These are phyloP conservation scores for Pichiaceae sp. DNA, from an alignment of 1,139 yeast species.

Conservation along the genomic window DNA sequence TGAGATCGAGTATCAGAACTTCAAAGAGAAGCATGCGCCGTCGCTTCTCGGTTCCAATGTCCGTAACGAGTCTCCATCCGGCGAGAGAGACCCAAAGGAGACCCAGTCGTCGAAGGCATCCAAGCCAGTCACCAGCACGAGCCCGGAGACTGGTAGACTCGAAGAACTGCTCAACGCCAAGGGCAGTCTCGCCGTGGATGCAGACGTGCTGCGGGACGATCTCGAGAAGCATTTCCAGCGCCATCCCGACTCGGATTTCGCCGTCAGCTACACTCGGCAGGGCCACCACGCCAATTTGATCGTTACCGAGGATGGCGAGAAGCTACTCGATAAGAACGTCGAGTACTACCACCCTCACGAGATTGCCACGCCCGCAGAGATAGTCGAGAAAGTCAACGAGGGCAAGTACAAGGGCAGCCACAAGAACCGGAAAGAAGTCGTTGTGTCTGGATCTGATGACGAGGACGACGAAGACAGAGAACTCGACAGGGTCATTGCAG, in stretches of 20 bases:
- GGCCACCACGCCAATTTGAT: background rate
- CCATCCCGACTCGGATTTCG: background rate
- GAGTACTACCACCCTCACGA: constrained; percentile 13
- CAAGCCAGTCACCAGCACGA: background rate
- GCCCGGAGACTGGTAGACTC: constrained; percentile 32
- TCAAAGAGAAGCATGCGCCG: constrained; percentile 42
- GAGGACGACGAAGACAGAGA: constrained; percentile 12
- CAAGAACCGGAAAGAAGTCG: constrained; percentile 2
- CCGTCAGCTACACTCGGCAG: background rate
- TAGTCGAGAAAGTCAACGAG: constrained; percentile 17
- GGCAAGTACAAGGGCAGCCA: constrained; percentile 12
- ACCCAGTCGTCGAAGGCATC: constrained; percentile 9
- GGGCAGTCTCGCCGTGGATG: constrained; percentile 45
- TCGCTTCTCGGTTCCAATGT: constrained; percentile 49
- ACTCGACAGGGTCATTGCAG: constrained; percentile 13
- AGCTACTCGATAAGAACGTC: background rate
- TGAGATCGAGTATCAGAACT: constrained; percentile 46
- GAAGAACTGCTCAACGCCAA: constrained; percentile 46
- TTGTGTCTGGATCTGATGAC: constrained; percentile 4
- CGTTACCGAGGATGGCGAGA: background rate
- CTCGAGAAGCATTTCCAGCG: background rate
- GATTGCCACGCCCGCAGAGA: constrained; percentile 20
- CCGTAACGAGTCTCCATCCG: constrained; percentile 27
- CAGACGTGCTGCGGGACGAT: background rate
- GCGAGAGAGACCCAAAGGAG: constrained; percentile 8